A percentile compares a stretch with the other conserved stretches of the same genome.
These are phyloP conservation scores for Diutina sp. DNA, from an alignment of 1,139 yeast species.

Conservation along the genomic window DNA sequence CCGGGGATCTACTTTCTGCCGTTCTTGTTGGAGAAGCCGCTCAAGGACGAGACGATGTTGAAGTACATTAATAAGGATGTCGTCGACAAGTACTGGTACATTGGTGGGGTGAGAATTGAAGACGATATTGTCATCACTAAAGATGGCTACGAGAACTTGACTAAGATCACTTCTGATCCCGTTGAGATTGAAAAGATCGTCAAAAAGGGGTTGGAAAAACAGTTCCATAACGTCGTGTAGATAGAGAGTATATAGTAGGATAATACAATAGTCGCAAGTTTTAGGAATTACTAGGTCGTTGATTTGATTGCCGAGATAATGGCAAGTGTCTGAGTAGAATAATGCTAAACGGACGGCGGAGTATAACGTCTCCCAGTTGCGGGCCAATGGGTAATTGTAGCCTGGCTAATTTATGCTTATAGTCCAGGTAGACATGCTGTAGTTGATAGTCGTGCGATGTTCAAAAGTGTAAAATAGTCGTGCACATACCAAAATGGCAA, in stretches of 20 bases:
- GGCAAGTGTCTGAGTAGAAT: too few species aligned
- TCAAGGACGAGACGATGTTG: conserved; percentile 41
- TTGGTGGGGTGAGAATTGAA: conserved; percentile 95
- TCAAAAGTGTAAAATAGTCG: too few species aligned
- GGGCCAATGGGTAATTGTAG: too few species aligned
- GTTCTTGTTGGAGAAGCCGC: conserved; percentile 54
- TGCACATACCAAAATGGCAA: too few species aligned
- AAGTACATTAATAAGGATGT: conserved; percentile 55
- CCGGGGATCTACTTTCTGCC: conserved; percentile 93
- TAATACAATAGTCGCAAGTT: too few species aligned
- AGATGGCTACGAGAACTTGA: conserved; percentile 68
- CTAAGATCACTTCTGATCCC: conserved; percentile 77
- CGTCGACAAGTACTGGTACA: conserved; percentile 65
- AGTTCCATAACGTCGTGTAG: conserved; percentile 49
- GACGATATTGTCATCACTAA: conserved; percentile 78
- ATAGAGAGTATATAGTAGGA: neutral
- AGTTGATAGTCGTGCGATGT: too few species aligned
- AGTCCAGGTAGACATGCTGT: too few species aligned
- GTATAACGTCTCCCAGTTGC: too few species aligned
- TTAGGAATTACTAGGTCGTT: too few species aligned
- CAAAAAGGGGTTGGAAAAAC: conserved; percentile 46
- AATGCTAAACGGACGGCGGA: too few species aligned
- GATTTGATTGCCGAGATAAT: too few species aligned
- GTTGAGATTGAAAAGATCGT: conserved; percentile 69
- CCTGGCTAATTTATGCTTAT: too few species aligned